Conservation (phyloP, 2,329 filamentous ascomycete genomes). For the Botryosphaeria dothidea region DNA sequence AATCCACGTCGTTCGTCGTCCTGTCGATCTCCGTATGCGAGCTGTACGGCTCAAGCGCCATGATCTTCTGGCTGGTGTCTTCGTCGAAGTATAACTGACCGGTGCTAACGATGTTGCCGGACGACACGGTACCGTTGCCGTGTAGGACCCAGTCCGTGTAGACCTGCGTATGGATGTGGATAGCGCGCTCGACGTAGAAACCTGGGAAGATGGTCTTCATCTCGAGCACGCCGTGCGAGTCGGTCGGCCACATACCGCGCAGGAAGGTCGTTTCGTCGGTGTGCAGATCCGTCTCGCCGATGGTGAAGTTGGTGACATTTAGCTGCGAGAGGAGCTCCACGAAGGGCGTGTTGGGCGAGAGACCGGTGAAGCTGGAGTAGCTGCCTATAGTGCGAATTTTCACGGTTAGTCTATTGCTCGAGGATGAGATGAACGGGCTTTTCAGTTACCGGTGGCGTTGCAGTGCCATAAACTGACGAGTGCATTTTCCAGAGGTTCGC, state of each 20-base stretch:
- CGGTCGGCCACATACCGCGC: slow-evolving; percentile 32
- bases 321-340: slow-evolving; percentile 29
- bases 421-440: neutral
- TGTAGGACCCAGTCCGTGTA: slow-evolving; percentile 26
- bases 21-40: slow-evolving; percentile 38
- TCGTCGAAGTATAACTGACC: slow-evolving; percentile 39
- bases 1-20: slow-evolving; percentile 33
- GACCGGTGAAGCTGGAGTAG: slow-evolving; percentile 31
- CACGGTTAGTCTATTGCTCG: neutral
- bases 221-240: slow-evolving; percentile 29
- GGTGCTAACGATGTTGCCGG: slow-evolving; percentile 31
- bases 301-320: slow-evolving; percentile 26
- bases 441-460: slow-evolving; percentile 22
- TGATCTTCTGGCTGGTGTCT: slow-evolving; percentile 30
- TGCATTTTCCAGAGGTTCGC: slow-evolving; percentile 39
- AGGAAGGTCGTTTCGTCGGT: slow-evolving; percentile 33
- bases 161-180: slow-evolving; percentile 28
- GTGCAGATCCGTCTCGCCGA: slow-evolving; percentile 24
- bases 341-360: slow-evolving; percentile 21
- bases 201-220: slow-evolving; percentile 30
- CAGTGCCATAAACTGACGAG: slow-evolving; percentile 40
- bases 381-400: slow-evolving; percentile 19
- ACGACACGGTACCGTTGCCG: slow-evolving; percentile 33
- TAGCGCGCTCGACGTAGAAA: slow-evolving; percentile 28
- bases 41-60: slow-evolving; percentile 36